Evolutionary conservation across 352 stramenopile genomes (phyloP), one percentile per base, ranked within the genome.

Genomic region (Phytophthora idaei): DNA sequence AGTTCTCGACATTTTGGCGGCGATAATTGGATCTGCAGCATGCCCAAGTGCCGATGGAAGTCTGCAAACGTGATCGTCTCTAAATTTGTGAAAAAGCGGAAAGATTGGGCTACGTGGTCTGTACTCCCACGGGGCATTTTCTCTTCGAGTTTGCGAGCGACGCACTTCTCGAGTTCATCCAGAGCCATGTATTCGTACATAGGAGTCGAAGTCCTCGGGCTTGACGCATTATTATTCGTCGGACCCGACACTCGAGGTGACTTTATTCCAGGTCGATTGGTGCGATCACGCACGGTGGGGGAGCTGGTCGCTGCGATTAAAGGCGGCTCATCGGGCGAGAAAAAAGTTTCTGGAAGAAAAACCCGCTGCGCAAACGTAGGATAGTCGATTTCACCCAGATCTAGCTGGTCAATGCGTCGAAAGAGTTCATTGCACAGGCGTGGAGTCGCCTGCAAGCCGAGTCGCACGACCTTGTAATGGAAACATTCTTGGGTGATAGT

Each of bases 401-500:
- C 80, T 49, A 92, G 78, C 36, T 89, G 80, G 48, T 92, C 84
- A 14, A 92, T 76, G 6, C 77, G 69, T 0, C 75, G 42, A 44
- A 94, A 92, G 0, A 94, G 55, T 32, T 87, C 82, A 10, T 81
- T 64, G 45, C 80, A 85, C 1, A 92, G 44, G 17, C 67, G 45
- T 12, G 57, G 74, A 15, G 84, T 73, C 11, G 69, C 83, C 5
- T 76, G 77, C 9, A 92, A 36, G 5, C 86, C 75, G 9, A 94
- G 66, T 28, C 89, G 83, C 21, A 76, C 69, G 25, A 92, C 72
- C 29, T 87, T 87, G 70, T 80, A 69, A 11, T 89, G 75, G 51
- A 94, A 94, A 2, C 71, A 81, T 55, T 92, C 80, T 4, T 75
- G 68, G 0, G 81, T 86, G 64, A 94, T 92, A 15, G 74, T 78